Conservation (phyloP, 208 protist species). For the Trypanosoma congolense region DNA sequence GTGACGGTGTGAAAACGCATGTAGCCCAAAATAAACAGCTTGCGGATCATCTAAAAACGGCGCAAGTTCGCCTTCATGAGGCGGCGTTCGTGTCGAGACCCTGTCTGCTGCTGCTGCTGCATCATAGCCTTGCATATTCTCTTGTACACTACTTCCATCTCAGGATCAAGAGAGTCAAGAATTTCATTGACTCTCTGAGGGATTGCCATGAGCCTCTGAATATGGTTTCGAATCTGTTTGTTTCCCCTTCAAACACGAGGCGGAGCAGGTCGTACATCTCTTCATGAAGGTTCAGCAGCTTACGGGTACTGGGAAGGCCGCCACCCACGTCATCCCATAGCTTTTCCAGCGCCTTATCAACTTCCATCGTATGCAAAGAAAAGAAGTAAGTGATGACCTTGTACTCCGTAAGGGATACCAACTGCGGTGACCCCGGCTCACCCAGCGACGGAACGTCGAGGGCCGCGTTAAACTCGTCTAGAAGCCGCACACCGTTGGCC, state of each 20-base stretch:
- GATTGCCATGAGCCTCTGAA: constrained; percentile 68
- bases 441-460: constrained; percentile 16
- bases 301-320: constrained; percentile 58
- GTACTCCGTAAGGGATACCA: constrained; percentile 53
- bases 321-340: constrained; percentile 59
- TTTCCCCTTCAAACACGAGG: constrained; percentile 65
- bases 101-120: constrained; percentile 33
- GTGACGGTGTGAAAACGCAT: too few species aligned
- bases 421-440: constrained; percentile 20
- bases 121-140: constrained; percentile 70
- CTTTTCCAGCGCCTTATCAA: constrained; percentile 65
- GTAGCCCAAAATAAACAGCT: not conserved
- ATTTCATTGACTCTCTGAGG: constrained; percentile 70
- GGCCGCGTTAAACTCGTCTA: constrained; percentile 58
- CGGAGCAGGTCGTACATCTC: constrained; percentile 78
- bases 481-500: constrained; percentile 42
- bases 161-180: constrained; percentile 69
- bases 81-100: constrained; percentile 19
- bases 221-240: constrained; percentile 46
- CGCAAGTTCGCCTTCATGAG: constrained; percentile 23
- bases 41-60: constrained; percentile 3
- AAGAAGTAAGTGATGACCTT: constrained; percentile 79
- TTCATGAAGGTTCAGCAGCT: constrained; percentile 75
- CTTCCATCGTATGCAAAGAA: constrained; percentile 73
- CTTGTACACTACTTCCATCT: constrained; percentile 72